These are phyloP conservation scores for Akanthomyces lecanii DNA, from an alignment of 2,329 filamentous ascomycete species.

Conservation along the genomic window DNA sequence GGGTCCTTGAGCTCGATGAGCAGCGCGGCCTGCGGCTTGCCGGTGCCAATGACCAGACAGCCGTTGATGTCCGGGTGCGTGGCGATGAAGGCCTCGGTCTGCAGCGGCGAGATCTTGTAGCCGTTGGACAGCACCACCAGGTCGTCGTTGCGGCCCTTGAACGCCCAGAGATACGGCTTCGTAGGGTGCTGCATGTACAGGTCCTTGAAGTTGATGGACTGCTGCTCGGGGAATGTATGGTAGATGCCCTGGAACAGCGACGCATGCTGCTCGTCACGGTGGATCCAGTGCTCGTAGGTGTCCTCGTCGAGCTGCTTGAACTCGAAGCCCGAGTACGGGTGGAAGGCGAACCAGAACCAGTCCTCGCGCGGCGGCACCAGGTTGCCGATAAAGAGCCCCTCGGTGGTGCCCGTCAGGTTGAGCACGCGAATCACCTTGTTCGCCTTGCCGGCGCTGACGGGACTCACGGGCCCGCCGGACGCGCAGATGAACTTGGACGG, in stretches of 20 bases:
- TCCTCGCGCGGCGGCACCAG: constrained; percentile 25
- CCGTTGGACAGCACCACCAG: constrained; percentile 30
- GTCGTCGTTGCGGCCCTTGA: constrained; percentile 29
- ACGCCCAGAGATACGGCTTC: constrained; percentile 28
- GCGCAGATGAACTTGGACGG: constrained; percentile 34
- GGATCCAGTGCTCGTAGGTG: constrained; percentile 31
- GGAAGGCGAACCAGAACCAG: constrained; percentile 32
- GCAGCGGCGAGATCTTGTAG: constrained; percentile 30
- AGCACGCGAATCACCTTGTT: constrained; percentile 31
- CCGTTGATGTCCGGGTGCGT: constrained; percentile 26
- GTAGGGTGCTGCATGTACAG: constrained; percentile 27
- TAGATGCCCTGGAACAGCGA: constrained; percentile 31
- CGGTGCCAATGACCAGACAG: constrained; percentile 26
- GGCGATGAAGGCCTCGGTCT: constrained; percentile 26
- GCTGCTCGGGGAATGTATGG: constrained; percentile 27
- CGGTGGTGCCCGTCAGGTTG: constrained; percentile 33
- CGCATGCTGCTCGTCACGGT: constrained; percentile 27
- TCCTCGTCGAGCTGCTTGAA: constrained; percentile 29
- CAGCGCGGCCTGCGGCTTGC: constrained; percentile 26
- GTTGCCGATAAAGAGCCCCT: constrained; percentile 33
- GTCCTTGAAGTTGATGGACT: constrained; percentile 29
- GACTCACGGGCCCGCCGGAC: constrained; percentile 32
- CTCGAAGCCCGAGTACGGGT: constrained; percentile 33
- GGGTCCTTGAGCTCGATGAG: constrained; percentile 27
- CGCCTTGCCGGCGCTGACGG: constrained; percentile 25